A percentile compares a stretch with the other conserved stretches of the same genome.
Evolutionary conservation across 2,329 filamentous ascomycete genomes (phyloP).

Genomic region (Microthyrium microscopicum): DNA sequence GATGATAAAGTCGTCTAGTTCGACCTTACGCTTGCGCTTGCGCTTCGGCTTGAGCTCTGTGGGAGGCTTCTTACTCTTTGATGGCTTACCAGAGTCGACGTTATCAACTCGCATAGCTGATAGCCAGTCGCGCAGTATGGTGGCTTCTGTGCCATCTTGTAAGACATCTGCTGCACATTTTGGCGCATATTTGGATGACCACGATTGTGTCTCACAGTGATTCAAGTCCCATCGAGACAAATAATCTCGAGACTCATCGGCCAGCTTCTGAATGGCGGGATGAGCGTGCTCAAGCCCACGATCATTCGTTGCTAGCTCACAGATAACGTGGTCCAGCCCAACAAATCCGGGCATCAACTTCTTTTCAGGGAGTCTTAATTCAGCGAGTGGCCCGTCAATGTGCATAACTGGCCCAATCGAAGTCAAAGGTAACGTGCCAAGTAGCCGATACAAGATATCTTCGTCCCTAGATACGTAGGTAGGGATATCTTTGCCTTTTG

Average conservation of each 20-base stretch:
- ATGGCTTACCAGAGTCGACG: conserved; percentile 43
- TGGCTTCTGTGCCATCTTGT: conserved; percentile 53
- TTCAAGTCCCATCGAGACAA: no score
- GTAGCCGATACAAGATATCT: conserved; percentile 1
- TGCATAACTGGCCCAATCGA: conserved; percentile 3
- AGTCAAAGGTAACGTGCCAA: neutral
- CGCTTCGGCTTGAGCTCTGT: no score
- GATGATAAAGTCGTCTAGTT: conserved; percentile 66
- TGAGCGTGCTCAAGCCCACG: conserved; percentile 41
- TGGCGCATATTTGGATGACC: conserved; percentile 79
- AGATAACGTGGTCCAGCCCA: neutral
- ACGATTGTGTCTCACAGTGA: conserved; percentile 56
- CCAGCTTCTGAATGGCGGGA: conserved; percentile 65
- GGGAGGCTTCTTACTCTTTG: conserved; percentile 7
- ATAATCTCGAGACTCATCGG: no score
- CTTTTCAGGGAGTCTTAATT: no score
- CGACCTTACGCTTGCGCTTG: conserved; percentile 51
- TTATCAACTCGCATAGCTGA: conserved; percentile 57
- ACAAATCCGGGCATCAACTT: no score
- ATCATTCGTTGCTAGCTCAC: conserved; percentile 37
- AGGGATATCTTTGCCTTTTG: conserved; percentile 8
- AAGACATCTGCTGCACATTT: conserved; percentile 52
- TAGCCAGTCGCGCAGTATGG: conserved; percentile 67
- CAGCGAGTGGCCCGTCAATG: neutral
- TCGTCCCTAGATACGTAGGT: conserved; percentile 2